Evolutionary conservation across 2,329 filamentous ascomycete genomes (phyloP), one percentile per base, ranked within the genome.

Genomic region (Cercospora canescens): DNA sequence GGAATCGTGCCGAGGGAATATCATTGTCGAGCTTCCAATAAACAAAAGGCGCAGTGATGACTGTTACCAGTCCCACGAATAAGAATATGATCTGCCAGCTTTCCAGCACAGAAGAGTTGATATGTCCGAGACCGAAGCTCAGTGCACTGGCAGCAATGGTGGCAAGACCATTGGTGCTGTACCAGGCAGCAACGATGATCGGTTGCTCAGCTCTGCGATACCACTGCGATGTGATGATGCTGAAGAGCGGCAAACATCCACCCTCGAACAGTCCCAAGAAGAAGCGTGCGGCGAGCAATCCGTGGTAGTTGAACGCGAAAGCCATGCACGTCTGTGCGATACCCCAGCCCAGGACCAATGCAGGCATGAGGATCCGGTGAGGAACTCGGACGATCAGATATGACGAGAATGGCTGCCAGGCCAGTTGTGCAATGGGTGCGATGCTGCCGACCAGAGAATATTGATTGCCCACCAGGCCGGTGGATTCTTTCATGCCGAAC

Each of bases 231-330:
- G 70, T 73, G 21, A 75, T 71, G 2, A 91, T 81, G 0, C 86
- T 84, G 71, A 90, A 90, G 0, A 87, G 86, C 0, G 89, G 89
- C 0, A 87, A 87, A 5, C 90, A 87, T 0, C 87, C 86, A 1
- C 87, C 82, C 75, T 91, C 89, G 62, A 90, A 90, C 0, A 89
- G 81, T 26, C 89, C 89, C 1, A 91, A 81, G 69, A 91, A 86
- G 73, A 90, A 87, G 0, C 89, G 84, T 37, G 89, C 83, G 0
- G 85, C 86, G 26, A 90, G 82, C 0, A 87, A 84, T 2, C 87
- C 85, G 0, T 82, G 79, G 70, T 86, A 91, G 72, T 85, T 86
- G 18, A 82, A 79, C 1, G 86, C 85, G 0, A 84, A 87, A 0
- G 88, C 88, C 74, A 90, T 88, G 70, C 86, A 87, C 55, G 83